phyloP scores from a whole-genome alignment of 1,139 yeast species.

The Geotrichum europaeum region DNA sequence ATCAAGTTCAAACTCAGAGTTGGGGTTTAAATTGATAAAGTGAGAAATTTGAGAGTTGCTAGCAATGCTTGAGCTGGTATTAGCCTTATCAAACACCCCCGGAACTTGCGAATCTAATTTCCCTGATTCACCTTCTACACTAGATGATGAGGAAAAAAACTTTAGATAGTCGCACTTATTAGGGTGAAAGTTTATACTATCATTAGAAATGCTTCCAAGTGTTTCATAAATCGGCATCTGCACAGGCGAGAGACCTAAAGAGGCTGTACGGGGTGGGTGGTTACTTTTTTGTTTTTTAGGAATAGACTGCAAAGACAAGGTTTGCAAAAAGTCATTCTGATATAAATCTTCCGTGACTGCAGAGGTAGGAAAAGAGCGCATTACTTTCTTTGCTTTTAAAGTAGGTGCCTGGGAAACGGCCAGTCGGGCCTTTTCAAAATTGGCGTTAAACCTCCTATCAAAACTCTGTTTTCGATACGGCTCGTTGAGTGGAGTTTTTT shows the following conservation, averaged over 20 bases:
- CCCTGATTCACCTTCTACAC: neutral
- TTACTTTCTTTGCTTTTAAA: neutral
- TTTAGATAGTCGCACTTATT: neutral
- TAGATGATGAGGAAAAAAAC: neutral
- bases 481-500: neutral
- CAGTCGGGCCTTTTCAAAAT: neutral
- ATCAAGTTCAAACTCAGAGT: neutral
- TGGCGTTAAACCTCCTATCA: neutral
- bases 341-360: neutral
- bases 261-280: neutral
- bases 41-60: neutral
- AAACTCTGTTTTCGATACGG: neutral
- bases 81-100: constrained; percentile 8
- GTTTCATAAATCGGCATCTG: neutral
- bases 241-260: constrained; percentile 8
- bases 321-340: no score
- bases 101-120: constrained; percentile 3
- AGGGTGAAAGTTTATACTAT: neutral
- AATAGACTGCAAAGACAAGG: neutral
- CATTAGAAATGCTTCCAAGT: neutral
- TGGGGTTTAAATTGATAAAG: neutral
- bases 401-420: neutral
- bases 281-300: neutral
- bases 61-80: neutral
- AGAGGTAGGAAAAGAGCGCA: neutral